Base-by-base conservation (phyloP, 1,284 basidiomycete species). In the Filobasidium uniguttulatum region DNA sequence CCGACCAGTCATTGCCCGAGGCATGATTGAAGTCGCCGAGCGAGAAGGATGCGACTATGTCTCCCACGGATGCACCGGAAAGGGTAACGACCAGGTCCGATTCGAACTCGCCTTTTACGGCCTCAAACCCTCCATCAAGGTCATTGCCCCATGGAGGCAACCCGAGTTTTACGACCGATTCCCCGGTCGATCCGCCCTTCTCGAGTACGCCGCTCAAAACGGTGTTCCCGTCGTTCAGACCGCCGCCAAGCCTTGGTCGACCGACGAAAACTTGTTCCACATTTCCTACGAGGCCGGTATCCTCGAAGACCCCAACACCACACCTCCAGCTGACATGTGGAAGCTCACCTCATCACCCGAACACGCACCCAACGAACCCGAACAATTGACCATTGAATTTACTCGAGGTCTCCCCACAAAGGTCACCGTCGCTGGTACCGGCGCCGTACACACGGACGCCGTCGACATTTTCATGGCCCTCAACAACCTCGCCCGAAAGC, bases 61-160 rank as follows among this genome's bases (percentile, higher is more conserved):
- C 58, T 84, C 91, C 33, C 94, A 98, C 72, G 93, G 93, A 34
- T 99, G 93, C 77, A 99, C 93, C 43, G 93, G 93, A 53, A 98
- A 98, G 75, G 93, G 93, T 51, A 98, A 98, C 71, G 93, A 99
- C 71, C 94, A 99, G 74, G 93, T 99, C 60, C 86, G 94, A 55
- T 99, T 98, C 70, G 94, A 99, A 69, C 82, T 98, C 52, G 91
- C 94, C 8, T 99, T 98, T 75, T 99, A 98, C 71, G 93, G 90
- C 50, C 78, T 99, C 62, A 91, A 94, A 71, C 91, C 93, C 46
- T 85, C 89, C 64, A 97, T 99, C 79, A 96, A 97, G 73, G 91
- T 98, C 65, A 82, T 99, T 63, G 91, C 93, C 17, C 93, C 93
- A 33, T 99, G 93, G 93, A 82, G 93, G 58, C 79, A 90, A 58